Conservation (phyloP, 2,329 filamentous ascomycete species). For the Kalmusia sp. region DNA sequence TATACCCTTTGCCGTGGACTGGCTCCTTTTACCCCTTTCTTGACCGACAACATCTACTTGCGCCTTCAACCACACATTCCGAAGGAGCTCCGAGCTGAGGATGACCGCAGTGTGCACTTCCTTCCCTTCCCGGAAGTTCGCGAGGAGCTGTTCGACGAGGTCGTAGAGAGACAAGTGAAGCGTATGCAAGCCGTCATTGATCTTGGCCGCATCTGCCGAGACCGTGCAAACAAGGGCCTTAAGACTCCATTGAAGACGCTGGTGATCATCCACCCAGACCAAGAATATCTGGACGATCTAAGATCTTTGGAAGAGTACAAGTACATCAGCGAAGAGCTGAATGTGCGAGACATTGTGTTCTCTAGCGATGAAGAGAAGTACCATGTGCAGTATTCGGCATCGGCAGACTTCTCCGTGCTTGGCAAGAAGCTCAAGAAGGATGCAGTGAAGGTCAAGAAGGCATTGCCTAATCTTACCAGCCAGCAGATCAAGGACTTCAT, state of each 20-base stretch:
- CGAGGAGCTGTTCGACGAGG: slow-evolving; percentile 84
- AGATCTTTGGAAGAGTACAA: slow-evolving; percentile 84
- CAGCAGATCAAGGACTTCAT: slow-evolving; percentile 83
- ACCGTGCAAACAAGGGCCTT: slow-evolving; percentile 81
- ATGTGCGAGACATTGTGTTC: slow-evolving; percentile 83
- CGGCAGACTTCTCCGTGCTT: slow-evolving; percentile 90
- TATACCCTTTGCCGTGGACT: slow-evolving; percentile 87
- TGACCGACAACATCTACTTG: slow-evolving; percentile 93
- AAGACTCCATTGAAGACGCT: slow-evolving; percentile 92
- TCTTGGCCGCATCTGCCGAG: slow-evolving; percentile 82
- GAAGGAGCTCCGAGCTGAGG: slow-evolving; percentile 70
- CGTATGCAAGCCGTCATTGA: slow-evolving; percentile 98
- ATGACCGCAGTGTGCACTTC: slow-evolving; percentile 90
- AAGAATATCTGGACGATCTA: slow-evolving; percentile 84
- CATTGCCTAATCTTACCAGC: slow-evolving; percentile 77
- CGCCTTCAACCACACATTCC: slow-evolving; percentile 84
- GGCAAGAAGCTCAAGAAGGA: slow-evolving; percentile 99
- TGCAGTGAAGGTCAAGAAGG: slow-evolving; percentile 88
- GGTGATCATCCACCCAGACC: slow-evolving; percentile 84
- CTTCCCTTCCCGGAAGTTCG: slow-evolving; percentile 87
- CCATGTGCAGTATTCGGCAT: slow-evolving; percentile 88
- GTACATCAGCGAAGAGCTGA: slow-evolving; percentile 93
- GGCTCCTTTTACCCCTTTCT: slow-evolving; percentile 93
- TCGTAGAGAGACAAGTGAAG: slow-evolving; percentile 83
- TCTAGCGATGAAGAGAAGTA: slow-evolving; percentile 89